A percentile compares a stretch with the other conserved stretches of the same genome.
phyloP scores from a whole-genome alignment of 495 filamentous ascomycete genomes.

The Penicillium odoratum region DNA sequence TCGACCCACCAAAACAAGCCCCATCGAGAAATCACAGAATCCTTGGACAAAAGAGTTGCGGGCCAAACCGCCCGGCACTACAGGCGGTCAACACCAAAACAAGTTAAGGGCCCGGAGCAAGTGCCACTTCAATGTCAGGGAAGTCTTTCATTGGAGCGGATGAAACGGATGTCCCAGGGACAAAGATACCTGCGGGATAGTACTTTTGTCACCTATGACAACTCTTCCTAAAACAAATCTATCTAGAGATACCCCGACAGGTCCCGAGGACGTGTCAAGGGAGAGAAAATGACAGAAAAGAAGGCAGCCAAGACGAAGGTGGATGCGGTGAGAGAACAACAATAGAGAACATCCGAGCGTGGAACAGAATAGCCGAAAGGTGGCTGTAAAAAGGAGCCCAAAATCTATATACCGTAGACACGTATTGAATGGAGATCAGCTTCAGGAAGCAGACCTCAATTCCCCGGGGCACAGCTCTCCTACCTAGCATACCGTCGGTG shows the following conservation, averaged over 20 bases:
- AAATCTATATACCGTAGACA: background rate
- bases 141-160: conserved; percentile 4
- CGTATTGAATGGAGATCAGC: background rate
- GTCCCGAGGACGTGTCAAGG: no score
- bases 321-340: background rate
- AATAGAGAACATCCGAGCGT: background rate
- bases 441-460: background rate
- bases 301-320: background rate
- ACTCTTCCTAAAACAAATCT: background rate
- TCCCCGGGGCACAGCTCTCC: background rate
- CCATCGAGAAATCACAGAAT: background rate
- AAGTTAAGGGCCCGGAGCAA: conserved; percentile 1
- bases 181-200: conserved; percentile 2
- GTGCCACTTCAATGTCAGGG: background rate
- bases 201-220: conserved; percentile 7
- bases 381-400: background rate
- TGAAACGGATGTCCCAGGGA: background rate
- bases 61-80: conserved; percentile 1
- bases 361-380: no score
- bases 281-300: background rate
- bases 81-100: conserved; percentile 3
- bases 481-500: background rate
- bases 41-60: background rate
- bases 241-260: background rate
- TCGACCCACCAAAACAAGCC: background rate